These are phyloP conservation scores for Harringtonia aguacate DNA, from an alignment of 2,329 filamentous ascomycete species.

Conservation along the genomic window DNA sequence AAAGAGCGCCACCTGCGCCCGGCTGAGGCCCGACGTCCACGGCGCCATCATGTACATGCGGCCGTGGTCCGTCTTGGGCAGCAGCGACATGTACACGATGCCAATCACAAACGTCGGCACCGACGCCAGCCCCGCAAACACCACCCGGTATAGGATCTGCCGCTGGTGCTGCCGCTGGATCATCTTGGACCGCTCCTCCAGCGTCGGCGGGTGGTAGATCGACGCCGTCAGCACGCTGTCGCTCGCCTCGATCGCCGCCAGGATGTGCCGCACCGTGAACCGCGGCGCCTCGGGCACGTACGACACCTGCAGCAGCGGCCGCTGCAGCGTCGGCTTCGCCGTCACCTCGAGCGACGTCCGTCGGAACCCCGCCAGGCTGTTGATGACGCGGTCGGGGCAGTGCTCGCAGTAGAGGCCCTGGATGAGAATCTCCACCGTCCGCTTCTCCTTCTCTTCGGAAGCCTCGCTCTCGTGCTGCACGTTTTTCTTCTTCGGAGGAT, in stretches of 20 bases:
- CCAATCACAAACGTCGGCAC: constrained; percentile 82
- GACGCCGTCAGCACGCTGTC: constrained; percentile 57
- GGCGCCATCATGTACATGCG: constrained; percentile 59
- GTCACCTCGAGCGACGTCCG: constrained; percentile 40
- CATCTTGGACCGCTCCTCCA: constrained; percentile 68
- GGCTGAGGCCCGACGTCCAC: constrained; percentile 61
- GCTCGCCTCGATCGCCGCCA: constrained; percentile 53
- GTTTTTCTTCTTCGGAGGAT: constrained; percentile 13
- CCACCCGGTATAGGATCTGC: constrained; percentile 57
- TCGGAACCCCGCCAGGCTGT: constrained; percentile 41
- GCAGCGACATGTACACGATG: constrained; percentile 81
- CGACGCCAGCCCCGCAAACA: constrained; percentile 57
- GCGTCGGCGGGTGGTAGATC: constrained; percentile 68
- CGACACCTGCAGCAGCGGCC: constrained; percentile 57
- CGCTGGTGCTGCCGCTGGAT: constrained; percentile 63
- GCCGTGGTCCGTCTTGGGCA: constrained; percentile 45
- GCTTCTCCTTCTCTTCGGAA: constrained; percentile 14
- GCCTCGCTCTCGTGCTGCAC: not conserved
- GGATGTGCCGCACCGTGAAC: constrained; percentile 67
- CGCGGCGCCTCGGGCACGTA: constrained; percentile 58
- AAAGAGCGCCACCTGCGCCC: constrained; percentile 70
- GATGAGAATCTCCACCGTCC: constrained; percentile 54
- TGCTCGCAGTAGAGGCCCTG: constrained; percentile 67
- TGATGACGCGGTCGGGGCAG: constrained; percentile 50
- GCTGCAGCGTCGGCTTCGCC: constrained; percentile 42